Evolutionary conservation across 2,329 filamentous ascomycete species (phyloP).

Genomic region (Colletotrichum sansevieriae): DNA sequence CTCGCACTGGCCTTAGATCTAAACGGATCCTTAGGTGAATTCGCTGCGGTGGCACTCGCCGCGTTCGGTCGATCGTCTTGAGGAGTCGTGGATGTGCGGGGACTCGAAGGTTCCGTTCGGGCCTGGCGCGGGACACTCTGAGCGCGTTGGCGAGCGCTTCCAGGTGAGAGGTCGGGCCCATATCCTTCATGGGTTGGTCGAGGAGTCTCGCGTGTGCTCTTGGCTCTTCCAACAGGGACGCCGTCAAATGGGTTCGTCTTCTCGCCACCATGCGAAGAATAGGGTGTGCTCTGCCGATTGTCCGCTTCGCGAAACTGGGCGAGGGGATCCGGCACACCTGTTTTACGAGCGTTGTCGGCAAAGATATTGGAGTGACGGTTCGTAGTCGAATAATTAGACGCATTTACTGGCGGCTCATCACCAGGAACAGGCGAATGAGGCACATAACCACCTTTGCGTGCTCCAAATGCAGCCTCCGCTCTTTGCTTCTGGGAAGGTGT

Average conservation of each 20-base stretch:
- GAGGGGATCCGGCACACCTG: constrained; percentile 59
- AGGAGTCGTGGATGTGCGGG: constrained; percentile 31
- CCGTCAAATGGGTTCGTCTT: constrained; percentile 70
- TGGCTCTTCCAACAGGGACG: constrained; percentile 57
- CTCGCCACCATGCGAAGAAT: constrained; percentile 68
- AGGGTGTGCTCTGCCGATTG: constrained; percentile 69
- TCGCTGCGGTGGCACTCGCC: constrained; percentile 30
- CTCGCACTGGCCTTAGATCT: constrained; percentile 40
- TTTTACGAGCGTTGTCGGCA: constrained; percentile 39
- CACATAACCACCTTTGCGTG: constrained; percentile 62
- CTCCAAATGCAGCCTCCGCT: constrained; percentile 68
- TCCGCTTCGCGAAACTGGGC: constrained; percentile 63
- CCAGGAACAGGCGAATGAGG: constrained; percentile 62
- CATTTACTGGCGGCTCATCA: constrained; percentile 66
- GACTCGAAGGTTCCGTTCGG: constrained; percentile 34
- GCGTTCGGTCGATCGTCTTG: constrained; percentile 36
- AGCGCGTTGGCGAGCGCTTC: constrained; percentile 48
- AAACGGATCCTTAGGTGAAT: constrained; percentile 38
- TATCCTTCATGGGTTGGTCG: constrained; percentile 46
- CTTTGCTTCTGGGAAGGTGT: constrained; percentile 67
- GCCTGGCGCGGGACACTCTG: constrained; percentile 47
- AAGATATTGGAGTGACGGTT: constrained; percentile 46
- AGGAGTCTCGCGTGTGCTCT: constrained; percentile 57
- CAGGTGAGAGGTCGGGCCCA: constrained; percentile 40
- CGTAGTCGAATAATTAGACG: constrained; percentile 63